These are phyloP conservation scores for Paxillus involutus DNA, from an alignment of 768 basidiomycete genomes.

Conservation along the genomic window DNA sequence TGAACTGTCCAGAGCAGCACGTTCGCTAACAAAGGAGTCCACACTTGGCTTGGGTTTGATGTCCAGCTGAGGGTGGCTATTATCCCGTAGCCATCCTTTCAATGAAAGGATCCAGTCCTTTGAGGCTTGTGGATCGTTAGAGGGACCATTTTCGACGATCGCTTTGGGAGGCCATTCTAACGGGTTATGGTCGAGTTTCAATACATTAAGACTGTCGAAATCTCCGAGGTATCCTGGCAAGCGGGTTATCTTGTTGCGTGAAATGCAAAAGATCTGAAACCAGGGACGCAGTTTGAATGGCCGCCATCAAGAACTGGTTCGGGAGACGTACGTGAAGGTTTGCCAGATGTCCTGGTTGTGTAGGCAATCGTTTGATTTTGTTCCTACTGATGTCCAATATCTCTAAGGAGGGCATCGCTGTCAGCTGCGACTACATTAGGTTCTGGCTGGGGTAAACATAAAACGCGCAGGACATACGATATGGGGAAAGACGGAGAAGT, in stretches of 20 bases:
- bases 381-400: slow-evolving; percentile 95
- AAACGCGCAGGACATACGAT: slow-evolving; percentile 57
- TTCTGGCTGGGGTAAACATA: not conserved
- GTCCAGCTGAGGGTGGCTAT: slow-evolving; percentile 35
- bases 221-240: slow-evolving; percentile 78
- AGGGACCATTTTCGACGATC: slow-evolving; percentile 47
- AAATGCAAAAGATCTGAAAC: slow-evolving; percentile 77
- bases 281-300: slow-evolving; percentile 1
- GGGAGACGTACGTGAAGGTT: slow-evolving; percentile 62
- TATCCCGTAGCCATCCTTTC: slow-evolving; percentile 73
- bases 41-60: slow-evolving; percentile 37
- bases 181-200: slow-evolving; percentile 90
- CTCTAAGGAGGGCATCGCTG: slow-evolving; percentile 82
- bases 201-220: slow-evolving; percentile 70
- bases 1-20: slow-evolving; percentile 33
- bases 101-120: slow-evolving; percentile 71
- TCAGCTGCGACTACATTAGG: slow-evolving; percentile 53
- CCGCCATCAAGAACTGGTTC: not conserved
- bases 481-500: slow-evolving; percentile 78
- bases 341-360: slow-evolving; percentile 73
- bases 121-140: slow-evolving; percentile 51
- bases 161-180: slow-evolving; percentile 86
- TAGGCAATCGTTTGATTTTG: slow-evolving; percentile 78
- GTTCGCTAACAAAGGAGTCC: slow-evolving; percentile 52
- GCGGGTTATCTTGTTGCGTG: slow-evolving; percentile 78